phyloP scores from a whole-genome alignment of 2,329 filamentous ascomycete genomes.

The Scortechinia acanthostroma region DNA sequence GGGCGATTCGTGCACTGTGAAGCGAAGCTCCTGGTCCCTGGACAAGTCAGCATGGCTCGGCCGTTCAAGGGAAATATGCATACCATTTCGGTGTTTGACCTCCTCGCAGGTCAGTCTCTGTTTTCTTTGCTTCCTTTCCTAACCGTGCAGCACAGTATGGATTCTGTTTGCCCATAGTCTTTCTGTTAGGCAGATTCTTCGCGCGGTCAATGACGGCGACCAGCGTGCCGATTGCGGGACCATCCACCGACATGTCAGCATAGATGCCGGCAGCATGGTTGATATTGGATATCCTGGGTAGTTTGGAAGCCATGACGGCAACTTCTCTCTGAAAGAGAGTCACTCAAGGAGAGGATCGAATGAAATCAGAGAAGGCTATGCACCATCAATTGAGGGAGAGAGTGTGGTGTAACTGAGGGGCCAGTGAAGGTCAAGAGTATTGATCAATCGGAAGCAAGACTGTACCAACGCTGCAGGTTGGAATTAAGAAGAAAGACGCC shows the following conservation, averaged over 20 bases:
- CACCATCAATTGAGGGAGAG: no score
- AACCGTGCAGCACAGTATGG: constrained; percentile 90
- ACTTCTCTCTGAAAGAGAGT: not conserved
- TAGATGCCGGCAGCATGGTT: constrained; percentile 83
- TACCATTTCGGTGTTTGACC: constrained; percentile 96
- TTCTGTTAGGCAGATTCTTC: constrained; percentile 93
- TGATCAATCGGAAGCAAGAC: no score
- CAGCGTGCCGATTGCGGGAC: constrained; percentile 85
- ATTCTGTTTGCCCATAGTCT: constrained; percentile 97
- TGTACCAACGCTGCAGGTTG: no score
- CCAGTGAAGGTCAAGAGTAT: no score
- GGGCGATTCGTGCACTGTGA: constrained; percentile 88
- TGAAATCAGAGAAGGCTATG: no score
- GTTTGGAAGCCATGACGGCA: constrained; percentile 1
- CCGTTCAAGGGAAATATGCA: constrained; percentile 17
- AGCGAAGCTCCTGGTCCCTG: constrained; percentile 96
- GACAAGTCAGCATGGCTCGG: not conserved
- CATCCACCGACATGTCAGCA: constrained; percentile 87
- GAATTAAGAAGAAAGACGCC: no score
- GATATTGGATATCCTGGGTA: not conserved
- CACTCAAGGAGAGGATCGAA: no score
- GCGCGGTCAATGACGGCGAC: constrained; percentile 88
- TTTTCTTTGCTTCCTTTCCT: constrained; percentile 97
- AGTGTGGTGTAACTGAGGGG: no score
- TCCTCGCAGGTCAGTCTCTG: constrained; percentile 83